Base-by-base conservation (phyloP, 371 early-diverging fungal genomes). In the Lichtheimia corymbifera region DNA sequence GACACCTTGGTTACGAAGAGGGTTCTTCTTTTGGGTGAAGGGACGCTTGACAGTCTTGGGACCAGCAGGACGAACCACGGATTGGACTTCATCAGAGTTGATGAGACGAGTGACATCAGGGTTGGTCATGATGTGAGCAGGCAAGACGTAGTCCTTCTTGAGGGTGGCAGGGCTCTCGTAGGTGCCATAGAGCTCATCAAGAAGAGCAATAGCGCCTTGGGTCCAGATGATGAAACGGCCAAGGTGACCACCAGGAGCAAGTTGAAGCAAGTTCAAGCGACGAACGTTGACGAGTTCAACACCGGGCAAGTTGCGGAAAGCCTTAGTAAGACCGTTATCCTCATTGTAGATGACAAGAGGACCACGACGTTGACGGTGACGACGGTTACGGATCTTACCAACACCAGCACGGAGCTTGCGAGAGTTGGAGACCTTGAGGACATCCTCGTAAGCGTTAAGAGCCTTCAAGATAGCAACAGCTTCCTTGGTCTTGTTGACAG, bases 201-300 rank as follows among this genome's bases (percentile, higher is more conserved):
- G 88, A 62, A 92, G 88, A 74, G 91, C 90, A 77, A 99, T 95
- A 63, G 99, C 99, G 60, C 88, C 79, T 84, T 97, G 89, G 73
- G 99, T 97, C 99, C 99, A 99, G 91, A 99, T 95, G 83, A 98
- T 86, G 85, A 99, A 97, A 80, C 99, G 97, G 70, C 99, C 99
- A 67, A 98, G 84, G 87, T 98, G 97, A 77, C 99, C 99, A 86
- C 99, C 99, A 62, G 99, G 99, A 68, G 99, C 98, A 61, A 99
- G 88, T 85, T 97, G 95, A 73, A 98, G 88, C 76, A 99, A 85
- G 93, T 98, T 97, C 63, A 99, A 87, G 79, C 87, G 83, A 73
- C 90, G 84, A 55, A 99, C 99, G 78, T 89, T 85, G 65, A 89
- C 91, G 62, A 94, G 80, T 82, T 99, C 99, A 63, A 99, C 95